Percentiles rank a stretch among this genome's conserved stretches.
phyloP scores from a whole-genome alignment of 495 filamentous ascomycete species.

The Thozetella sp. region DNA sequence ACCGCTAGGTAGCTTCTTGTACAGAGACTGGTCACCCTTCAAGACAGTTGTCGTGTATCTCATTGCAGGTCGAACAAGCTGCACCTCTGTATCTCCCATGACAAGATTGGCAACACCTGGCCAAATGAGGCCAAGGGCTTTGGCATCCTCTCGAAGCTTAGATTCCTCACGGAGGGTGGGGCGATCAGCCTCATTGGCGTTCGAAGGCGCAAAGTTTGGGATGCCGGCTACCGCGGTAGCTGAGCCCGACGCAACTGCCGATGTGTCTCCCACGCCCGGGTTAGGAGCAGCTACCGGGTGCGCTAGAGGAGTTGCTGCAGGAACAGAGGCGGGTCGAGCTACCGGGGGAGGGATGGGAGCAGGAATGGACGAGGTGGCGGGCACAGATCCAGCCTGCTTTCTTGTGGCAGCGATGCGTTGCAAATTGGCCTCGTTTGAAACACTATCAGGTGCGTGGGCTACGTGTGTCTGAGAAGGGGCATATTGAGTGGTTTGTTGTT shows the following conservation, averaged over 20 bases:
- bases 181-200: neutral
- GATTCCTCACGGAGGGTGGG: slow-evolving; percentile 13
- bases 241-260: neutral
- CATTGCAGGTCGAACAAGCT: slow-evolving; percentile 26
- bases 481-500: neutral
- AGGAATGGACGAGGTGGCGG: neutral
- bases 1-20: slow-evolving; percentile 8
- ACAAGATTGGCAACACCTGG: slow-evolving; percentile 23
- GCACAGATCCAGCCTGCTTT: neutral
- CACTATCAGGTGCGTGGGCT: slow-evolving; percentile 4
- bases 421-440: neutral
- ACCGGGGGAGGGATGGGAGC: neutral
- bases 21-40: slow-evolving; percentile 24
- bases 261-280: neutral
- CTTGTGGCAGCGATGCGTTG: neutral
- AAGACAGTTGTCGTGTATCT: slow-evolving; percentile 23
- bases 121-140: slow-evolving; percentile 8
- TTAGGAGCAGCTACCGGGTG: neutral
- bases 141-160: slow-evolving; percentile 10
- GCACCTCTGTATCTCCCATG: slow-evolving; percentile 17
- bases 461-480: neutral
- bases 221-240: neutral
- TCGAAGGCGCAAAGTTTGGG: neutral
- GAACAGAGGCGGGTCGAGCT: neutral
- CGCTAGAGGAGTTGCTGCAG: neutral